These are phyloP conservation scores for Westerdykella sp. DNA, from an alignment of 2,329 filamentous ascomycete species.

Conservation along the genomic window DNA sequence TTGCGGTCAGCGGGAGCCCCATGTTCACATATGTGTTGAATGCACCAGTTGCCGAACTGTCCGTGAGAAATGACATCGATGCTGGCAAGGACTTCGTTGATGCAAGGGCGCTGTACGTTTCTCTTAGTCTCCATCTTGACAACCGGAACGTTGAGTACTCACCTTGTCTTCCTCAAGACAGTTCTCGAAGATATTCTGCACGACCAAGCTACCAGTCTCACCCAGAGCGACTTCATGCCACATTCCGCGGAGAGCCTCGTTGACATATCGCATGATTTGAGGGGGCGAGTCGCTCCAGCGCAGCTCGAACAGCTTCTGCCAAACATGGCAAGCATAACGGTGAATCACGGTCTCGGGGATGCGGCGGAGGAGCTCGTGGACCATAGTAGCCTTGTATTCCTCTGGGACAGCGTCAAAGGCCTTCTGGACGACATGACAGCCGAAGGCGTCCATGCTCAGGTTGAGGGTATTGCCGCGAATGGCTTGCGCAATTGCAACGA, in stretches of 20 bases:
- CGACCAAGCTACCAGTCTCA: conserved; percentile 94
- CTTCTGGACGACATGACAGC: conserved; percentile 97
- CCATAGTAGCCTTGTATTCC: conserved; percentile 97
- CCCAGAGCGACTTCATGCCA: conserved; percentile 98
- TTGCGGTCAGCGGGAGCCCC: conserved; percentile 85
- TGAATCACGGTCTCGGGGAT: conserved; percentile 98
- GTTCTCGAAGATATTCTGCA: conserved; percentile 99
- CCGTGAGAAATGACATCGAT: conserved; percentile 96
- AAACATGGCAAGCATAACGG: conserved; percentile 97
- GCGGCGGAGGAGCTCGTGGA: conserved; percentile 89
- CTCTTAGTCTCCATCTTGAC: not conserved
- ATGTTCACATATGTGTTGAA: conserved; percentile 98
- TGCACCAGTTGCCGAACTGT: conserved; percentile 99
- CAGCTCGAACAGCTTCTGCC: conserved; percentile 98
- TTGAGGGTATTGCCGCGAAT: conserved; percentile 91
- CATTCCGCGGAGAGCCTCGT: conserved; percentile 90
- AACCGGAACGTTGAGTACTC: conserved; percentile 20
- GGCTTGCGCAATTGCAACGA: conserved; percentile 87
- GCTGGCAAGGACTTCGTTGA: conserved; percentile 90
- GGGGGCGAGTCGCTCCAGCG: conserved; percentile 92
- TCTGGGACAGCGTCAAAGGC: conserved; percentile 97
- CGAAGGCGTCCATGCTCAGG: conserved; percentile 97
- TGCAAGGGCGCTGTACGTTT: conserved; percentile 70
- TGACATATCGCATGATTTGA: conserved; percentile 98
- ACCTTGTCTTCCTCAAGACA: conserved; percentile 98